Evolutionary conservation across 148 eudicot genomes (phyloP).

Genomic region (Rhododendron vialii): DNA sequence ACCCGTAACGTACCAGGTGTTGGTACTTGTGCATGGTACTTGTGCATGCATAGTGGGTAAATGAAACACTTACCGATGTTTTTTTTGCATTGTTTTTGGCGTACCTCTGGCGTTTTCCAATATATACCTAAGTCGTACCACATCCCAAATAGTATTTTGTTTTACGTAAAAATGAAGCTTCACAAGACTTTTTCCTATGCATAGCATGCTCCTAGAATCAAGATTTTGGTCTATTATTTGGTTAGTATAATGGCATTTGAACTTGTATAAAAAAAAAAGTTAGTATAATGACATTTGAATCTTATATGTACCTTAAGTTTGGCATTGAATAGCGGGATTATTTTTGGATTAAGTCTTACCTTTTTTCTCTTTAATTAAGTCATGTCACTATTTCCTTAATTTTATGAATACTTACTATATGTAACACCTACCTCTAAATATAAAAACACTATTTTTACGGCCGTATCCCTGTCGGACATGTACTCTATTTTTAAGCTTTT

Average conservation of each 20-base stretch:
- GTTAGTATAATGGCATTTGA: neutral
- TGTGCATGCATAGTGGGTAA: neutral
- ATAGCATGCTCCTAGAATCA: neutral
- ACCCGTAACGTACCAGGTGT: too few species aligned
- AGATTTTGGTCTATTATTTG: neutral
- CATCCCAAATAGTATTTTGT: neutral
- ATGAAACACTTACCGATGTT: neutral
- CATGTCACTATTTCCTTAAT: neutral
- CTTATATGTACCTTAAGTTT: neutral
- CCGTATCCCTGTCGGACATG: neutral
- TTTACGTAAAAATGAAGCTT: neutral
- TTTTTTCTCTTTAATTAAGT: neutral
- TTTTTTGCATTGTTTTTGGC: neutral
- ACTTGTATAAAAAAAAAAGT: neutral
- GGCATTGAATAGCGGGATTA: neutral
- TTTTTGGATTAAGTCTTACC: neutral
- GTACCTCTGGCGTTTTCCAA: neutral
- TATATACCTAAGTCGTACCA: neutral
- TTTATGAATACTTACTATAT: neutral
- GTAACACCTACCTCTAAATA: neutral
- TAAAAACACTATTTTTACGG: neutral
- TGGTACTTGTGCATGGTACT: neutral
- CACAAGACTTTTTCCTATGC: neutral
- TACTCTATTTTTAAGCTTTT: neutral
- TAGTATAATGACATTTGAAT: too few species aligned